Conservation (phyloP, 75 land plant genomes). For the Picea sitchensis region DNA sequence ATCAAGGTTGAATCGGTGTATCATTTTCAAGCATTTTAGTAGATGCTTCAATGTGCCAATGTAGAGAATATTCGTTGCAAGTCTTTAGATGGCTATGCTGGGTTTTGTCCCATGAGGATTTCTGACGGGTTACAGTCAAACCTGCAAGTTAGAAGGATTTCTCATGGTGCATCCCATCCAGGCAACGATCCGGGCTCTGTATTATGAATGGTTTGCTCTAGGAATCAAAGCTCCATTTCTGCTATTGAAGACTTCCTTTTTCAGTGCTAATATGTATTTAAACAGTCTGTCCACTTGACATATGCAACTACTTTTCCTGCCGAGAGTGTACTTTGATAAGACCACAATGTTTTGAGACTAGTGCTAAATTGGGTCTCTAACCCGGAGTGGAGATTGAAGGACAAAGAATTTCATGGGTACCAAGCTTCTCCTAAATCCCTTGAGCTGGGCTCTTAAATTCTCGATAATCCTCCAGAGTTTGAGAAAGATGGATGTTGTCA, state of each 20-base stretch:
- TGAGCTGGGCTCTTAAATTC: neutral
- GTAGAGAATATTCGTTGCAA: slow-evolving; percentile 10
- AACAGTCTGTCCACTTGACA: neutral
- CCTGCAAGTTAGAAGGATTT: slow-evolving; percentile 1
- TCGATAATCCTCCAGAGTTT: neutral
- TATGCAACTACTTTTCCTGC: slow-evolving; percentile 4
- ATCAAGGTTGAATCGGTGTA: neutral
- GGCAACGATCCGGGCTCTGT: slow-evolving; percentile 8
- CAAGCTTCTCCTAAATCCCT: neutral
- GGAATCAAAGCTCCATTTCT: slow-evolving; percentile 7
- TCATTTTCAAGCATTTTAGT: slow-evolving; percentile 12
- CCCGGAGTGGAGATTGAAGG: neutral
- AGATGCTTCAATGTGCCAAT: slow-evolving; percentile 11
- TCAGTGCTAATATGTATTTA: slow-evolving; percentile 11
- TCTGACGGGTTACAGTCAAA: slow-evolving; percentile 2
- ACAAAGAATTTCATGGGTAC: neutral
- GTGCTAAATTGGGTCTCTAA: neutral
- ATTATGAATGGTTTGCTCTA: slow-evolving; percentile 10
- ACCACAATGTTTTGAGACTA: slow-evolving; percentile 1
- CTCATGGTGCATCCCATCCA: slow-evolving; percentile 10
- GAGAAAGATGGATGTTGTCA: neutral
- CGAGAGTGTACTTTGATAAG: slow-evolving; percentile 7
- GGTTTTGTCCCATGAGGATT: slow-evolving; percentile 14
- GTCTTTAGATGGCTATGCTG: neutral
- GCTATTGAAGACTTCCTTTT: slow-evolving; percentile 6